Conservation (phyloP, 2,329 filamentous ascomycete species). For the Penicillium sp. region DNA sequence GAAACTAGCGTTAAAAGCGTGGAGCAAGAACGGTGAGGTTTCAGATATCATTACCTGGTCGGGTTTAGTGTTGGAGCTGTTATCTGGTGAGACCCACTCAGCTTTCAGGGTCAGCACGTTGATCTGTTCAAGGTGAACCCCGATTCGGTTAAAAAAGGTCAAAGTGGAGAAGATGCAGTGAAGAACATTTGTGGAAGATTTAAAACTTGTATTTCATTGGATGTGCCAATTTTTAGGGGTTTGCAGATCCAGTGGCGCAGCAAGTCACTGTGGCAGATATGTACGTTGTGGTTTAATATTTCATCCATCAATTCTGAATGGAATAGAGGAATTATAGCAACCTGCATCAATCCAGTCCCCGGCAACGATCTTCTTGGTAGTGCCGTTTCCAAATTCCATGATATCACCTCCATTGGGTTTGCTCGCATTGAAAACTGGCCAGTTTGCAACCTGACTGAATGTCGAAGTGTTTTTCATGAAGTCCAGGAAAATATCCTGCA, state of each 20-base stretch:
- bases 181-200: neutral
- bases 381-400: slow-evolving; percentile 8
- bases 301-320: slow-evolving; percentile 3
- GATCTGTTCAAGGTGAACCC: neutral
- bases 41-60: slow-evolving; percentile 3
- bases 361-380: neutral
- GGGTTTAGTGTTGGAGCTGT: slow-evolving; percentile 3
- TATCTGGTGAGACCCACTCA: slow-evolving; percentile 5
- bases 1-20: slow-evolving; percentile 12
- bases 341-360: slow-evolving; percentile 7
- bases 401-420: slow-evolving; percentile 4
- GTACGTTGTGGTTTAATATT: neutral
- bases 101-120: slow-evolving; percentile 1
- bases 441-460: slow-evolving; percentile 2
- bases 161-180: neutral
- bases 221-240: neutral
- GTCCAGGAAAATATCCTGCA: slow-evolving; percentile 28
- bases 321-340: slow-evolving; percentile 4
- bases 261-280: neutral
- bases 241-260: neutral
- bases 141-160: neutral
- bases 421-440: slow-evolving; percentile 24
- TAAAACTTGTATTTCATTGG: neutral
- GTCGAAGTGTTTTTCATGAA: slow-evolving; percentile 21
- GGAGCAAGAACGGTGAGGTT: slow-evolving; percentile 1